These are phyloP conservation scores for Iberis amara DNA, from an alignment of 441 rosid genomes.

Conservation along the genomic window DNA sequence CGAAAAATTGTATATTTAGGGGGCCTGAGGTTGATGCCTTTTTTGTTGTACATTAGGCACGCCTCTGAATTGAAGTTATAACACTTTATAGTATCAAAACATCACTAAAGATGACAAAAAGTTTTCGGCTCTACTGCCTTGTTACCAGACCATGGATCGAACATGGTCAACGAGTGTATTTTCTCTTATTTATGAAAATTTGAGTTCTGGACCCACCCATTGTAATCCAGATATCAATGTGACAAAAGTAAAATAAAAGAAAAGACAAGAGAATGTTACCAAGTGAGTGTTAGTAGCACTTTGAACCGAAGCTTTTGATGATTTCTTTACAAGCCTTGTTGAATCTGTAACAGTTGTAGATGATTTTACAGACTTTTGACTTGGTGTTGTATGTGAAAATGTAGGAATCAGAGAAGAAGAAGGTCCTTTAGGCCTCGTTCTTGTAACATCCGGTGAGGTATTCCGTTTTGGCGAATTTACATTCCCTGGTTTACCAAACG, in stretches of 20 bases:
- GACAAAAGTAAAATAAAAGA: too few species aligned
- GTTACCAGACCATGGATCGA: too few species aligned
- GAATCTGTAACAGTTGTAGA: conserved; percentile 14
- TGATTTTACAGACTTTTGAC: conserved; percentile 15
- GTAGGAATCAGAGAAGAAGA: conserved; percentile 24
- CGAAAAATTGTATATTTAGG: too few species aligned
- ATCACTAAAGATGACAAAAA: too few species aligned
- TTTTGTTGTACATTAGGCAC: too few species aligned
- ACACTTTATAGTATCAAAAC: too few species aligned
- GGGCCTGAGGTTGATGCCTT: too few species aligned
- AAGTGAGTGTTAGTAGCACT: conserved; percentile 20
- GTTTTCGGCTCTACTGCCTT: too few species aligned
- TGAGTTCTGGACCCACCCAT: too few species aligned
- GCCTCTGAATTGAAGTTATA: too few species aligned
- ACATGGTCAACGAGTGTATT: too few species aligned
- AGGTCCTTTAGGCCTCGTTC: conserved; percentile 22
- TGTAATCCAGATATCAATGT: background rate
- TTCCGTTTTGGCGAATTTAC: conserved; percentile 22
- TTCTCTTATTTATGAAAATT: background rate
- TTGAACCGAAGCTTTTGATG: conserved; percentile 30
- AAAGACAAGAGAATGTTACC: conserved; percentile 28
- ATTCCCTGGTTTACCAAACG: conserved; percentile 26
- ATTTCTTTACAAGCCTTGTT: conserved; percentile 7
- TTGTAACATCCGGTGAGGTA: conserved; percentile 19
- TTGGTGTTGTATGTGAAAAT: background rate